Evolutionary conservation across 768 basidiomycete species (phyloP).

Genomic region (Suillus placidus): DNA sequence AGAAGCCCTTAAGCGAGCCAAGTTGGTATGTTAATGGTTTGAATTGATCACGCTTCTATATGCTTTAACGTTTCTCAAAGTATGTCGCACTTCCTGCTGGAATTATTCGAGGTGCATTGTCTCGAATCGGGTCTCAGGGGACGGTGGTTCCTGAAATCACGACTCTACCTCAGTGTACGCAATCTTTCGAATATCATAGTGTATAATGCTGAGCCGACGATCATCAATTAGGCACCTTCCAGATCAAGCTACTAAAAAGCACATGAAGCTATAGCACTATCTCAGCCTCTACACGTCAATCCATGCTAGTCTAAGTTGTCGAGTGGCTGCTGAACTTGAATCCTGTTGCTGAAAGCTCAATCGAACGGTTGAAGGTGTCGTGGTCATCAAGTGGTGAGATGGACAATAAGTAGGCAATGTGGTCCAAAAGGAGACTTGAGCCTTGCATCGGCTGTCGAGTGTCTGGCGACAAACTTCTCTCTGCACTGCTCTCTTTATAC

Average conservation of each 20-base stretch:
- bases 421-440: neutral
- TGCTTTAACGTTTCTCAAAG: constrained; percentile 40
- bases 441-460: neutral
- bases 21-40: constrained; percentile 52
- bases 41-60: constrained; percentile 1
- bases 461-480: neutral
- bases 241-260: constrained; percentile 77
- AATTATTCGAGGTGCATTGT: constrained; percentile 80
- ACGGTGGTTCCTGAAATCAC: constrained; percentile 80
- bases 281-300: neutral
- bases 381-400: neutral
- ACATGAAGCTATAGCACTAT: constrained; percentile 28
- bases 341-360: neutral
- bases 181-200: neutral
- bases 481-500: neutral
- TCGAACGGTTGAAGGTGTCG: neutral
- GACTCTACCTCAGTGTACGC: constrained; percentile 82
- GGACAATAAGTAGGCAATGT: neutral
- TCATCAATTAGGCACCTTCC: constrained; percentile 66
- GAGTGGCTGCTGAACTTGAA: neutral
- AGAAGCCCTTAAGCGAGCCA: constrained; percentile 72
- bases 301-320: neutral
- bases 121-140: constrained; percentile 74
- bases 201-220: constrained; percentile 3
- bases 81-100: constrained; percentile 84